Evolutionary conservation across 2,329 filamentous ascomycete genomes (phyloP), one percentile per base, ranked within the genome.

Genomic region (Diaporthe velutina): DNA sequence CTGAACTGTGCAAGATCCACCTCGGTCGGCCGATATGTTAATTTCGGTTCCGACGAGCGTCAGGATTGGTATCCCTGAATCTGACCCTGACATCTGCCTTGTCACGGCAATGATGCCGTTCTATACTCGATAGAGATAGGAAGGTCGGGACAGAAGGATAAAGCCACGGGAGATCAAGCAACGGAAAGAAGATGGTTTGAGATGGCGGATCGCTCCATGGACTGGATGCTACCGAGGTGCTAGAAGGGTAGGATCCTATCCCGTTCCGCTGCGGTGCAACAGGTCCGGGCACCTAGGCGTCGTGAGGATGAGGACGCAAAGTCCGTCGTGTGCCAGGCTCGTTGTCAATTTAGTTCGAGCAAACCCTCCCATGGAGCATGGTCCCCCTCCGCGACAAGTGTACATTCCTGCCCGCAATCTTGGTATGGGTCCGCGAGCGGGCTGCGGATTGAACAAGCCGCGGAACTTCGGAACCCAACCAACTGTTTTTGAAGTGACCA

Each of bases 11-110:
- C 45, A 50, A 52, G 42, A 33, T n/a, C 50, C 57, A 64, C 70
- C 33, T 64, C 57, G 35, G 55, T 61, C 70, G 70, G 70, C 70
- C 70, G 70, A 64, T 72, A 72, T 45, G 19, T 72, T 60, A 60
- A 54, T 54, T 54, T 64, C 70, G 70, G 70, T 72, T 72, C 70
- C 57, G 70, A 61, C 8, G 45, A 64, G 70, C 25, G 48, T 54
- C 70, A 40, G 60, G 58, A 61, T 68, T 68, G 45, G 13, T n/a
- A 68, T 68, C 64, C 64, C 30, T 68, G 64, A 22, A 40, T 38
- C 45, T 52, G 45, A 28, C 50, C 64, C 33, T 54, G 45, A 28
- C 48, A 68, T 40, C 48, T 54, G n/a, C 48, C 50, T 38, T 9
- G 45, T 38, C 64, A 19, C 45, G 48, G 48, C 64, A 68, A 25